Base-by-base conservation (phyloP, 2,329 filamentous ascomycete genomes). In the Ceratocystis harringtonii region DNA sequence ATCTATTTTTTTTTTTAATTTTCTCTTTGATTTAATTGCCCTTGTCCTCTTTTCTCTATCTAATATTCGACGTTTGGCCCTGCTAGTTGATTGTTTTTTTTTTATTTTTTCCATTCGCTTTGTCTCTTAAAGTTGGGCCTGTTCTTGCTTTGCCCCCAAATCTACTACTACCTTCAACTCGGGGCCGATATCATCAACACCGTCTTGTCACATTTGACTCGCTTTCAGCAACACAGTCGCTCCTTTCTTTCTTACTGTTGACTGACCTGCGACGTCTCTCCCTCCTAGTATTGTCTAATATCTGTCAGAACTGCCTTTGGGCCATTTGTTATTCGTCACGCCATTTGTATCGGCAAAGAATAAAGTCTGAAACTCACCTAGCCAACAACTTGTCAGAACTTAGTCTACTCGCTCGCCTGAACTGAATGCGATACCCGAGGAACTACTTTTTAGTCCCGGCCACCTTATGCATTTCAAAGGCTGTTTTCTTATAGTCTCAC, bases 231-330 rank as follows among this genome's bases (percentile, higher is more conserved):
- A 66, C 65, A 63, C 43, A 50, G 61, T 58, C 65, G 44, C 65
- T 66, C 65, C 61, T 66, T 66, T 66, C 25, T 36, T 30, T 63
- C 58, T 63, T 43, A 63, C 65, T 66, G 65, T 66, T 66, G 65
- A 58, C 50, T 66, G 66, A 45, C 41, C 41, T 19, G 55, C 28
- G 25, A 58, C 55, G 55, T 36, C 30, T 55, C 22, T 58, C n/a
- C 19, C 17, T 58, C 6, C 32, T 8, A n/a, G 10, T 45, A 30
- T 48, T 64, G 30, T 48, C 55, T 50, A 61, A 50, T 48, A 36
- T n/a, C 22, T 50, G 19, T 62, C n/a, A 19, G 19, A 58, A n/a
- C 8, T 52, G 19, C 60, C 52, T 19, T 45, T 3, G 17, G 1
- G 43, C 4, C 1, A 44, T 12, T n/a, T 32, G 58, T 22, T 22